Evolutionary conservation across 2,329 filamentous ascomycete genomes (phyloP).

Genomic region (Trichophyton mentagrophytes): DNA sequence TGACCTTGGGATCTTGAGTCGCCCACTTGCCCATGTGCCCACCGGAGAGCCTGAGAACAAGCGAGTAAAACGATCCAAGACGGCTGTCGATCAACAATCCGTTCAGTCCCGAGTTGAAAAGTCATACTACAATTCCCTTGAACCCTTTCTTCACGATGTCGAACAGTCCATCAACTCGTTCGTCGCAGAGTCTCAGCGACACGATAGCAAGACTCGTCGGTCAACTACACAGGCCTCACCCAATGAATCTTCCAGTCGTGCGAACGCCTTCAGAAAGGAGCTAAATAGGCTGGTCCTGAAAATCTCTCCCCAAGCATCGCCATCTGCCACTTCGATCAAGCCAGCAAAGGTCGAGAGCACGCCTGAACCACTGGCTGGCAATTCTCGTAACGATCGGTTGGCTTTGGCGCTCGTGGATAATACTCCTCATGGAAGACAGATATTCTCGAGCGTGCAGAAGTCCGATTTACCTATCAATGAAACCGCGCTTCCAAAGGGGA

Average conservation of each 20-base stretch:
- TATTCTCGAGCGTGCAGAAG: constrained; percentile 72
- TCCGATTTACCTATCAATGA: constrained; percentile 42
- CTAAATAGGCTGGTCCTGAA: constrained; percentile 51
- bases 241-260: constrained; percentile 31
- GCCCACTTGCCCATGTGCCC: constrained; percentile 24
- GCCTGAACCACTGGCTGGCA: neutral
- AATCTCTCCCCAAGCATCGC: constrained; percentile 39
- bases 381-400: constrained; percentile 37
- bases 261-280: constrained; percentile 48
- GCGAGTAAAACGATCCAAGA: constrained; percentile 30
- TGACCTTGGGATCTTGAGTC: constrained; percentile 32
- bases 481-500: constrained; percentile 57
- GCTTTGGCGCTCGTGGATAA: constrained; percentile 68
- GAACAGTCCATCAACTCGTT: constrained; percentile 28
- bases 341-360: constrained; percentile 25
- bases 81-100: constrained; percentile 15
- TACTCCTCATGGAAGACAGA: constrained; percentile 58
- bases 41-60: constrained; percentile 31
- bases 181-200: constrained; percentile 24
- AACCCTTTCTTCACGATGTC: constrained; percentile 32
- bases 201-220: constrained; percentile 18
- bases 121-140: constrained; percentile 29
- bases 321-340: constrained; percentile 21
- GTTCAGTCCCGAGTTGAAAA: constrained; percentile 29
- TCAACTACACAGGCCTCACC: constrained; percentile 13